Conservation (phyloP, 345 rosid species). For the Toxicodendron radicans region DNA sequence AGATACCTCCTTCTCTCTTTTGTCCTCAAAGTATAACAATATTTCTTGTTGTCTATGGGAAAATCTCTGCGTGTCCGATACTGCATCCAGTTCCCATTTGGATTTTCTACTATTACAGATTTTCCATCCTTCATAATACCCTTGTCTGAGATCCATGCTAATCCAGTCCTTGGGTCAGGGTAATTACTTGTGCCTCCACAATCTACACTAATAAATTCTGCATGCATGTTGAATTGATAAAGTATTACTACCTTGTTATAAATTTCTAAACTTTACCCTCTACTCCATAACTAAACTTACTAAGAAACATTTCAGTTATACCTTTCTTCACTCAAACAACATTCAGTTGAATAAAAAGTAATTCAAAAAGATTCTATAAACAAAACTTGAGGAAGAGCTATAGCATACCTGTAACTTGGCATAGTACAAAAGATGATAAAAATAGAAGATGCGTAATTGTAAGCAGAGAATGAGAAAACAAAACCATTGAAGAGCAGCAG, state of each 20-base stretch:
- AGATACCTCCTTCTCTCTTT: conserved; percentile 80
- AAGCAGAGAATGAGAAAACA: conserved; percentile 35
- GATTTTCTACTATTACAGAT: conserved; percentile 38
- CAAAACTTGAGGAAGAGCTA: conserved; percentile 13
- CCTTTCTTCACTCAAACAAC: background rate
- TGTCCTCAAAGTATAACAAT: conserved; percentile 71
- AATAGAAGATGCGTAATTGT: conserved; percentile 29
- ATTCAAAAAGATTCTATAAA: conserved; percentile 12
- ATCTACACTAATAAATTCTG: conserved; percentile 91
- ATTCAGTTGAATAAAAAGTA: background rate
- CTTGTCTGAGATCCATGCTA: conserved; percentile 81
- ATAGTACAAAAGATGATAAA: conserved; percentile 33
- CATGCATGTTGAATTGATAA: conserved; percentile 36
- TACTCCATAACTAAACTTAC: background rate
- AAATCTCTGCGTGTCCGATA: conserved; percentile 70
- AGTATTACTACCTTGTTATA: background rate
- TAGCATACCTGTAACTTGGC: conserved; percentile 60
- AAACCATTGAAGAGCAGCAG: conserved; percentile 53
- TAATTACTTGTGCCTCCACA: conserved; percentile 75
- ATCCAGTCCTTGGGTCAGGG: conserved; percentile 71
- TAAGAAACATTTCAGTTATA: background rate
- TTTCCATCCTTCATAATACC: conserved; percentile 56
- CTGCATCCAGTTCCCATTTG: conserved; percentile 45
- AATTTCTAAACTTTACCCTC: background rate
- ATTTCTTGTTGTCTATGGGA: conserved; percentile 73